Evolutionary conservation across 345 rosid species (phyloP).

Genomic region (Sapria himalayana): DNA sequence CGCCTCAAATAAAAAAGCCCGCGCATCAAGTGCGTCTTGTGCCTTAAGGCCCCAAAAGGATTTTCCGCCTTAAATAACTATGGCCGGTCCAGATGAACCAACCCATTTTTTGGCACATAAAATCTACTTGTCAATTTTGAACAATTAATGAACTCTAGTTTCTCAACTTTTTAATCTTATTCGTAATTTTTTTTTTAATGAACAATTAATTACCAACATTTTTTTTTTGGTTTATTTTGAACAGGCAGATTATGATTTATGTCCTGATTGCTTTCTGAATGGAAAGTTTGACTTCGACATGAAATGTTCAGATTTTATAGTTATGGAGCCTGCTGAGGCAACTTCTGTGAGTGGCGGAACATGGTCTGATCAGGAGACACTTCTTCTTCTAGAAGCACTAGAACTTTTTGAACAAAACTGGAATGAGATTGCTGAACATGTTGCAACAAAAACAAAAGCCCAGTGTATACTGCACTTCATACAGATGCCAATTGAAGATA

Average conservation of each 20-base stretch:
- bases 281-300: constrained; percentile 76
- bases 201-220: no score
- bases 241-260: constrained; percentile 99
- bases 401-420: constrained; percentile 93
- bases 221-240: constrained; percentile 16
- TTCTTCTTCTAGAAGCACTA: constrained; percentile 90
- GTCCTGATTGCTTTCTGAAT: constrained; percentile 74
- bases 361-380: constrained; percentile 99
- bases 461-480: constrained; percentile 95
- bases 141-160: no score
- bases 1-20: no score
- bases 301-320: constrained; percentile 87
- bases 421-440: constrained; percentile 99
- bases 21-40: no score
- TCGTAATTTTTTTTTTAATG: no score
- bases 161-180: no score
- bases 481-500: constrained; percentile 95
- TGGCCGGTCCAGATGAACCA: no score
- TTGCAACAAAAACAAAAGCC: constrained; percentile 90
- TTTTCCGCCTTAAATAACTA: no score
- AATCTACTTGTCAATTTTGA: no score
- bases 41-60: no score
- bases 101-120: no score
- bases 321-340: constrained; percentile 87
- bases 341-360: constrained; percentile 67